Evolutionary conservation across 805 yeast species (phyloP), one percentile per base, ranked within the genome.

Genomic region (Tetrapisispora iriomotensis): DNA sequence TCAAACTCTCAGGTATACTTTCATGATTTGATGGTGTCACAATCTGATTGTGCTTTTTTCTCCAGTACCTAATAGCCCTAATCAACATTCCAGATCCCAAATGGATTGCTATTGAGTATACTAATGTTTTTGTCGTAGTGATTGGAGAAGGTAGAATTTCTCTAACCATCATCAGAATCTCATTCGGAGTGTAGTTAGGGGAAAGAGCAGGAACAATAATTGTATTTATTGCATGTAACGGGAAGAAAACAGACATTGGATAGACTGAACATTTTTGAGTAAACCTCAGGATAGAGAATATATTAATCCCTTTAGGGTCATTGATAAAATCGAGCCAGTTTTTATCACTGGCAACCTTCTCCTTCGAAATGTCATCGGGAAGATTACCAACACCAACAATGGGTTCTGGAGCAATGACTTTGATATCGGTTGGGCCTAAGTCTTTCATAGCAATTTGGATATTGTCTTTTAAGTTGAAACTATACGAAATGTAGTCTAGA

Each of bases 151-250:
- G 53, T 28, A 50, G 36, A 7, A 50, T 24, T 35, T 50, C 56
- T 27, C 55, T 40, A 5, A 51, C 37, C 56, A 51, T 53, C 50
- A 49, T 50, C 21, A 53, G 39, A 6, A 50, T 47, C n/a, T 53
- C 56, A 37, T 53, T 46, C 3, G 56, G 55, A 15, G 49, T 48
- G 5, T 46, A 39, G 6, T 30, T 43, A 17, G 55, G 48, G 1
- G 49, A 42, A 15, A 52, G 30, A 1, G 48, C 41, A 6, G 56
- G 57, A 4, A 43, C 39, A 10, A 52, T 19, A 9, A 52, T 40
- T 12, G 54, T 48, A 29, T 54, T 52, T 14, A 48, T 40, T 7
- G 51, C 54, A 39, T 54, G 59, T 6, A 54, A 27, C 4, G 57
- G 55, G 36, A 52, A 48, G 39, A 48, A 54, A 2, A 43, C 26